A percentile compares a stretch with the other conserved stretches of the same genome.
Evolutionary conservation across 1,284 basidiomycete species (phyloP).

Genomic region (Fomitopsis pinicola): DNA sequence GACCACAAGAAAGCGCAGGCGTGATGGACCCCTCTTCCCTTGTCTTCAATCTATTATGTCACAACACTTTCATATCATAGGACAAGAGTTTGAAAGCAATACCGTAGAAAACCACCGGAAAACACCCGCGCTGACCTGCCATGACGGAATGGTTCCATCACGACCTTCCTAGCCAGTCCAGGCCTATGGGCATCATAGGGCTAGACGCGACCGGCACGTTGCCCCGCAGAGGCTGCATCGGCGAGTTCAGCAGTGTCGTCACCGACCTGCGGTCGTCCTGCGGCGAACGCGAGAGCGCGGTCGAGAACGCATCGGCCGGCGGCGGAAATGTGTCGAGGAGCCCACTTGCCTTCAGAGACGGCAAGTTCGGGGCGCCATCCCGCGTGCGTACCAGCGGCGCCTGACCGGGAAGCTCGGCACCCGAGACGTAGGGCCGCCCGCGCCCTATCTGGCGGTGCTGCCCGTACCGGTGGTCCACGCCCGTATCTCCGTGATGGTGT

Average conservation of each 20-base stretch:
- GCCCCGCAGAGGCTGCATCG: conserved; percentile 1
- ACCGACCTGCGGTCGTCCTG: conserved; percentile 5
- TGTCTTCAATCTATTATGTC: background rate
- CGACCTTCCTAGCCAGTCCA: conserved; percentile 22
- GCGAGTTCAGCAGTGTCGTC: conserved; percentile 1
- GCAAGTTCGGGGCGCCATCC: conserved; percentile 39
- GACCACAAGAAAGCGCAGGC: conserved; percentile 65
- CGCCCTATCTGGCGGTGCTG: conserved; percentile 3
- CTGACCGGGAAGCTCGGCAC: conserved; percentile 13
- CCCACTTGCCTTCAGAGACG: conserved; percentile 69
- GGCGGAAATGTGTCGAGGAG: conserved; percentile 50
- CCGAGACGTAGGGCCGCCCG: conserved; percentile 10
- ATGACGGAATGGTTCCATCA: conserved; percentile 3
- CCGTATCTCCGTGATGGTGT: conserved; percentile 7
- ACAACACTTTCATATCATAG: background rate
- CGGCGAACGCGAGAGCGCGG: conserved; percentile 15
- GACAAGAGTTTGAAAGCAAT: background rate
- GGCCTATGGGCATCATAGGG: conserved; percentile 19
- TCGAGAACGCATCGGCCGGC: conserved; percentile 25
- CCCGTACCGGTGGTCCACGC: conserved; percentile 3
- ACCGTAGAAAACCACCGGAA: too few species aligned
- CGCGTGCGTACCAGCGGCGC: conserved; percentile 9
- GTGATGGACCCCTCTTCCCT: background rate
- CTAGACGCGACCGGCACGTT: background rate
- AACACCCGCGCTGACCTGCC: background rate